These are phyloP conservation scores for Kluyveromyces starmeri DNA, from an alignment of 805 yeast genomes.

Conservation along the genomic window DNA sequence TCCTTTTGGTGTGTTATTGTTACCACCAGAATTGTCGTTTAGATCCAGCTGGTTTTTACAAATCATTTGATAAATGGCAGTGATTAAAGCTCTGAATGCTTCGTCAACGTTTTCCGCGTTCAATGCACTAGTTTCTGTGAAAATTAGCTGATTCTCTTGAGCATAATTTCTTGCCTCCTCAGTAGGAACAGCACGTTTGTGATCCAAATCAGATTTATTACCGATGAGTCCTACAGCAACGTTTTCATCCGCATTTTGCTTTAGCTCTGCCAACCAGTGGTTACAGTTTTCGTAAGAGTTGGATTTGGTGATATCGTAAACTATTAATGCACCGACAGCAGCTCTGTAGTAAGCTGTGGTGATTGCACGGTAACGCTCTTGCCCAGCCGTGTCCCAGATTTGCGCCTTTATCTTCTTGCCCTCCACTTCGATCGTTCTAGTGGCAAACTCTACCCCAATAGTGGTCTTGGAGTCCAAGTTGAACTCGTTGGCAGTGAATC, in stretches of 20 bases:
- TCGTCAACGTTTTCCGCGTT: conserved; percentile 91
- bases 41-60: conserved; percentile 86
- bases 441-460: conserved; percentile 97
- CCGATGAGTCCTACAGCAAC: conserved; percentile 92
- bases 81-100: conserved; percentile 87
- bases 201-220: conserved; percentile 84
- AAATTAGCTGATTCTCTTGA: conserved; percentile 80
- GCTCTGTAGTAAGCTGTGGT: conserved; percentile 97
- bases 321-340: conserved; percentile 94
- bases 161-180: conserved; percentile 96
- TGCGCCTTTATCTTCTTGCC: conserved; percentile 82
- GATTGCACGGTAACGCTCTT: conserved; percentile 95
- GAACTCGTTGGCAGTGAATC: conserved; percentile 94
- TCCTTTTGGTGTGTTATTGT: conserved; percentile 60
- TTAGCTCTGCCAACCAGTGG: conserved; percentile 84
- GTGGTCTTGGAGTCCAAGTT: conserved; percentile 90
- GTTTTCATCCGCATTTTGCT: conserved; percentile 88
- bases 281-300: conserved; percentile 78
- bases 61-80: conserved; percentile 90
- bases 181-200: conserved; percentile 92
- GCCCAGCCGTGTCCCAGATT: conserved; percentile 99
- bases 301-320: conserved; percentile 89
- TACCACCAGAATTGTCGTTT: conserved; percentile 39
- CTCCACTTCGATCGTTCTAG: conserved; percentile 83
- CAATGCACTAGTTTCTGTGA: conserved; percentile 93